phyloP scores from a whole-genome alignment of 441 rosid genomes.

The Bruguiera hainesii region DNA sequence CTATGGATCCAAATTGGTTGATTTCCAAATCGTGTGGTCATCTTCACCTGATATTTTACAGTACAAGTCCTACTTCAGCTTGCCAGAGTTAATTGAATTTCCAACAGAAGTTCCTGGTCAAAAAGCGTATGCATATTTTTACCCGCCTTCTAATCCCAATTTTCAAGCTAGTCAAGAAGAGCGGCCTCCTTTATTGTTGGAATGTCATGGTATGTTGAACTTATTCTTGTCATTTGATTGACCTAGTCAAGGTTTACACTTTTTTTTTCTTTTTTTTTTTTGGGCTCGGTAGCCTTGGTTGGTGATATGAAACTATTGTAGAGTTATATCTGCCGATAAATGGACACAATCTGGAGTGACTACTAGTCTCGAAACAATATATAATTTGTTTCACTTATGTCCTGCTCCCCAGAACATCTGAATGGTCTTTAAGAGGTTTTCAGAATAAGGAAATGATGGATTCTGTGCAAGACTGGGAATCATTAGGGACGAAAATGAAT shows the following conservation, averaged over 20 bases:
- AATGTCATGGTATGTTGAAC: conserved; percentile 76
- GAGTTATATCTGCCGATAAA: no score
- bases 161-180: conserved; percentile 63
- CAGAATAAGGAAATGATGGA: no score
- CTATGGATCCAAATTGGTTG: conserved; percentile 37
- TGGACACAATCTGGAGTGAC: no score
- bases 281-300: no score
- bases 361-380: no score
- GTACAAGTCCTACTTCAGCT: conserved; percentile 63
- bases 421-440: no score
- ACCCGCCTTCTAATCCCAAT: conserved; percentile 69
- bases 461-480: no score
- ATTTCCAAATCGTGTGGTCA: conserved; percentile 71
- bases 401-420: no score
- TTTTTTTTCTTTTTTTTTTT: no score
- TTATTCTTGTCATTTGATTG: not conserved
- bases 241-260: not conserved
- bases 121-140: conserved; percentile 81
- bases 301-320: no score
- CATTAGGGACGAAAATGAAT: no score
- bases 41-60: conserved; percentile 70
- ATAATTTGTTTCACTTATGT: no score
- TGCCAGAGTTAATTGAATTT: conserved; percentile 84
- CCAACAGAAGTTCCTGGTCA: conserved; percentile 82
- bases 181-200: conserved; percentile 75